phyloP scores from a whole-genome alignment of 169 alveolate species.

The Cryptosporidium ubiquitum region DNA sequence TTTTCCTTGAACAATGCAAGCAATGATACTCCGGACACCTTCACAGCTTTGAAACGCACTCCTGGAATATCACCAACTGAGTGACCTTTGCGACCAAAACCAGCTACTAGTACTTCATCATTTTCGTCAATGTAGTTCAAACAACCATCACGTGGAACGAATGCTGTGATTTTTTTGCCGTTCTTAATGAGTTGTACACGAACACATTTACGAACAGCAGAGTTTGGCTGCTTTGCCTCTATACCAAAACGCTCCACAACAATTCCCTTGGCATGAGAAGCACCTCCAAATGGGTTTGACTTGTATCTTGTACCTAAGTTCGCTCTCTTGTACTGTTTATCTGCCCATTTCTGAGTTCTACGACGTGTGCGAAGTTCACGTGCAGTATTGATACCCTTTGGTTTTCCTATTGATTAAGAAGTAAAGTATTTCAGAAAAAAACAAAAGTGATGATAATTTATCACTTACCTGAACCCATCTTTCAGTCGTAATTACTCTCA shows the following conservation, averaged over 20 bases:
- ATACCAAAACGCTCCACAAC: constrained; percentile 99
- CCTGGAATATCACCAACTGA: constrained; percentile 99
- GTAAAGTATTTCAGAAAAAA: not conserved
- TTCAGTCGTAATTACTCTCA: not conserved
- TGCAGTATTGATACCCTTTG: constrained; percentile 98
- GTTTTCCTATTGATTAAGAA: constrained; percentile 87
- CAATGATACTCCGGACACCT: constrained; percentile 96
- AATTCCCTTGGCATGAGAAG: constrained; percentile 99
- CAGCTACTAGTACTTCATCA: constrained; percentile 99
- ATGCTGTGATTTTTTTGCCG: constrained; percentile 99
- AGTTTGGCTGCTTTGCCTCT: constrained; percentile 99
- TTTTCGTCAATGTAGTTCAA: constrained; percentile 98
- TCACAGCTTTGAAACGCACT: constrained; percentile 99
- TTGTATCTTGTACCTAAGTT: constrained; percentile 96
- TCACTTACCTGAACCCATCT: constrained; percentile 74
- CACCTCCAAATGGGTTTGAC: constrained; percentile 97
- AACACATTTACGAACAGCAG: constrained; percentile 99
- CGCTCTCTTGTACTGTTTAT: constrained; percentile 96
- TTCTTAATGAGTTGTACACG: constrained; percentile 99
- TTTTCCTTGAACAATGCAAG: constrained; percentile 96
- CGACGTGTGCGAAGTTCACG: constrained; percentile 97
- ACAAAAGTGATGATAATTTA: not conserved
- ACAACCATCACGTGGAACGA: constrained; percentile 99
- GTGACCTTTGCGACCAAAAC: constrained; percentile 99
- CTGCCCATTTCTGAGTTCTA: constrained; percentile 98